Percentiles rank a stretch among this genome's conserved stretches.
Evolutionary conservation across 1,284 basidiomycete genomes (phyloP).

Genomic region (Phlebopus sp.): DNA sequence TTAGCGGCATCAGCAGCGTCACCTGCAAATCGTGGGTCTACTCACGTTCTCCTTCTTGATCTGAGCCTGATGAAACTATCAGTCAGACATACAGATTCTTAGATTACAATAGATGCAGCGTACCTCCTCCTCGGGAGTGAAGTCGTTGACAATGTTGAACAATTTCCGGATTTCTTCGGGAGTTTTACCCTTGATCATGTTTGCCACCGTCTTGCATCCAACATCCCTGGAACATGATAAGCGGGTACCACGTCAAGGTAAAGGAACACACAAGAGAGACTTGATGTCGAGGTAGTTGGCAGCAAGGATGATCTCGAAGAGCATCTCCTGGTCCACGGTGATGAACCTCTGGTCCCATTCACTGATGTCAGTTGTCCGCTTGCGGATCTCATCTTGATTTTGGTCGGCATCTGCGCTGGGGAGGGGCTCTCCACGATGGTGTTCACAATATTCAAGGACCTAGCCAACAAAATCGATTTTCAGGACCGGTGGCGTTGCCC

Average conservation of each 20-base stretch:
- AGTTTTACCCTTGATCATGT: slow-evolving; percentile 99
- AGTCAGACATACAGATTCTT: slow-evolving; percentile 11
- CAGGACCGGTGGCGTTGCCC: background rate
- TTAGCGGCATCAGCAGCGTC: slow-evolving; percentile 13
- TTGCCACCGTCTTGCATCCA: slow-evolving; percentile 99
- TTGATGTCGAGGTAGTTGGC: slow-evolving; percentile 99
- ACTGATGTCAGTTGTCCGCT: slow-evolving; percentile 94
- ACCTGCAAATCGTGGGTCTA: slow-evolving; percentile 11
- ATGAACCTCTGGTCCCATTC: slow-evolving; percentile 99
- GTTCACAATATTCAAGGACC: slow-evolving; percentile 99
- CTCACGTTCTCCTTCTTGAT: slow-evolving; percentile 99
- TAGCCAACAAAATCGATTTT: slow-evolving; percentile 31
- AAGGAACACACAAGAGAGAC: slow-evolving; percentile 78
- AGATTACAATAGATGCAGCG: slow-evolving; percentile 19
- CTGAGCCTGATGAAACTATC: slow-evolving; percentile 64
- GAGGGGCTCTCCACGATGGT: slow-evolving; percentile 95
- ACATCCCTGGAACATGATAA: slow-evolving; percentile 68
- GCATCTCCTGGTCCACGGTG: slow-evolving; percentile 94
- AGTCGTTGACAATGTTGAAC: slow-evolving; percentile 98
- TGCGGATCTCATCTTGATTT: slow-evolving; percentile 89
- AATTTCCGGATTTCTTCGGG: slow-evolving; percentile 95
- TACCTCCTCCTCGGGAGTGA: slow-evolving; percentile 98
- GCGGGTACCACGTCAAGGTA: slow-evolving; percentile 2
- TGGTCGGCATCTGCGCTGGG: slow-evolving; percentile 83
- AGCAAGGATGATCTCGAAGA: slow-evolving; percentile 99